phyloP scores from a whole-genome alignment of 2,329 filamentous ascomycete genomes.

The Xylaria arbuscula region DNA sequence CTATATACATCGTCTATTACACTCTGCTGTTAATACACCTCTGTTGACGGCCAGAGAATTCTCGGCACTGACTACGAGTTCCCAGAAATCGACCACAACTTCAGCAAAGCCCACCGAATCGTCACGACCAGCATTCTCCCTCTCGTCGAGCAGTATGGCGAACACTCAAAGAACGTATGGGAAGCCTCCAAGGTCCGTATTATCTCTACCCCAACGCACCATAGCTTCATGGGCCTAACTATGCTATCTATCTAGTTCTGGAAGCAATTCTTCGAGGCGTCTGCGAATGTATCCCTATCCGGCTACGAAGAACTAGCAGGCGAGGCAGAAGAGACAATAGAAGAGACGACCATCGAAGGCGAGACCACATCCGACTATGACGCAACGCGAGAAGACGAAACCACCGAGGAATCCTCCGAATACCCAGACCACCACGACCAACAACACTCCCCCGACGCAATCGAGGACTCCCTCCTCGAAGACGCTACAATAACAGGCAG shows the following conservation, averaged over 20 bases:
- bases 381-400: constrained; percentile 53
- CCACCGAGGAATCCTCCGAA: constrained; percentile 51
- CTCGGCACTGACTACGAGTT: constrained; percentile 12
- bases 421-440: constrained; percentile 42
- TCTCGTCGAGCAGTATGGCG: constrained; percentile 93
- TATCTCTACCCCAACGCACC: constrained; percentile 12
- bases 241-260: constrained; percentile 74
- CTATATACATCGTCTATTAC: too few relatives aligned
- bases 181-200: constrained; percentile 85
- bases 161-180: constrained; percentile 94
- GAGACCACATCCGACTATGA: constrained; percentile 60
- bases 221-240: constrained; percentile 30
- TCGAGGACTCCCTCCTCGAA: constrained; percentile 75
- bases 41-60: background rate
- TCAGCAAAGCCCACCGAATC: constrained; percentile 94
- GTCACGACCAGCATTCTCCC: constrained; percentile 94
- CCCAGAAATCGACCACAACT: constrained; percentile 97
- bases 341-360: constrained; percentile 66
- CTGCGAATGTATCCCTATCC: constrained; percentile 94
- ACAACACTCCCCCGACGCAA: constrained; percentile 55
- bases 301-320: constrained; percentile 88
- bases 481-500: constrained; percentile 72
- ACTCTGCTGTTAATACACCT: background rate
- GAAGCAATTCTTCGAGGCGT: constrained; percentile 99
- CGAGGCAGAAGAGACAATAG: constrained; percentile 68